Evolutionary conservation across 768 basidiomycete species (phyloP).

Genomic region (Suillus weaverae): DNA sequence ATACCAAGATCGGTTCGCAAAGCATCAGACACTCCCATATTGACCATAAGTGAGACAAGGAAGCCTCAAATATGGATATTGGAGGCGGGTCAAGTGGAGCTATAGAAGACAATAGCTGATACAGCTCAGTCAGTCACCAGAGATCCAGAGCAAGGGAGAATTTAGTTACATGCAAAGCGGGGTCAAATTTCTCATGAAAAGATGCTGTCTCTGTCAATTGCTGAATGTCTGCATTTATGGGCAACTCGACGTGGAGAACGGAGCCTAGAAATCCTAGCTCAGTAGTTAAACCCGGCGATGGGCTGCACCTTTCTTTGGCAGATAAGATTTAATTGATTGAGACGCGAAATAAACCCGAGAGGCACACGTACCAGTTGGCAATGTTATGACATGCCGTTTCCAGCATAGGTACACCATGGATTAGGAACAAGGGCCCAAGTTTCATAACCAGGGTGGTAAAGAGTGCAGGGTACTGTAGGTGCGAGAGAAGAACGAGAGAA

Average conservation of each 20-base stretch:
- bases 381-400: constrained; percentile 87
- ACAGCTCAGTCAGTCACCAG: background rate
- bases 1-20: constrained; percentile 87
- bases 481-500: constrained; percentile 75
- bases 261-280: constrained; percentile 86
- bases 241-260: constrained; percentile 72
- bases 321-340: constrained; percentile 14
- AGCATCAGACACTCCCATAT: constrained; percentile 93
- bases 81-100: constrained; percentile 59
- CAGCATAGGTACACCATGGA: constrained; percentile 76
- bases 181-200: constrained; percentile 54
- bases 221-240: constrained; percentile 65
- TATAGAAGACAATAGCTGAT: constrained; percentile 67
- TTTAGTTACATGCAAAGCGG: constrained; percentile 46
- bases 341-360: constrained; percentile 1
- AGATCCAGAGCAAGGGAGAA: too few relatives aligned
- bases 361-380: constrained; percentile 67
- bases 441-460: constrained; percentile 67
- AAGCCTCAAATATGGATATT: constrained; percentile 61
- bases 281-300: constrained; percentile 54
- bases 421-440: constrained; percentile 73
- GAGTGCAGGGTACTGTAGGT: constrained; percentile 78
- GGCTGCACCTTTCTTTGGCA: constrained; percentile 77
- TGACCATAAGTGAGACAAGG: constrained; percentile 70
- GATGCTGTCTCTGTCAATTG: constrained; percentile 61